phyloP scores from a whole-genome alignment of 1,284 basidiomycete species.

The Boletus holoroseus region DNA sequence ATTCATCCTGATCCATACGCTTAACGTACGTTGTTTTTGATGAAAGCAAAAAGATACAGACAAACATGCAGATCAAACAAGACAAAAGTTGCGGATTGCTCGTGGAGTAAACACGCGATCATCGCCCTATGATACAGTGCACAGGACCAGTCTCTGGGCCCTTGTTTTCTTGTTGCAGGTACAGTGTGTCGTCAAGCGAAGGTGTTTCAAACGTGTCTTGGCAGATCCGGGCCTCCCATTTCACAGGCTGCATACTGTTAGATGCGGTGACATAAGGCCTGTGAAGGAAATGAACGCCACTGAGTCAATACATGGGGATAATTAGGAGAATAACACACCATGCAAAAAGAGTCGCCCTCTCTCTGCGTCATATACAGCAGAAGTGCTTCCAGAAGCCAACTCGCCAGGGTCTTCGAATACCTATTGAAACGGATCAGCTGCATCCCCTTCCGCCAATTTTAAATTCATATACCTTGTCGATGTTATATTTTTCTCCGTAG shows the following conservation, averaged over 20 bases:
- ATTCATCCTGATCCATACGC: neutral
- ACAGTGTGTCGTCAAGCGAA: neutral
- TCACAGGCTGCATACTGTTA: slow-evolving; percentile 31
- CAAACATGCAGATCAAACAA: slow-evolving; percentile 7
- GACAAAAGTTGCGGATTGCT: neutral
- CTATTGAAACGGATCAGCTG: slow-evolving; percentile 31
- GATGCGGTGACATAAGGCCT: slow-evolving; percentile 32
- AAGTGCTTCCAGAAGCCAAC: slow-evolving; percentile 49
- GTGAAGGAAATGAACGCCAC: slow-evolving; percentile 8
- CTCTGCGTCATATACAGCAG: slow-evolving; percentile 47
- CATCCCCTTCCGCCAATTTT: neutral
- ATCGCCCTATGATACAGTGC: neutral
- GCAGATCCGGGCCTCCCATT: neutral
- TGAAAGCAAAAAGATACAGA: neutral
- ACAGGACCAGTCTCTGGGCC: neutral
- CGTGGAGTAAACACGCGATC: neutral
- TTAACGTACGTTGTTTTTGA: neutral
- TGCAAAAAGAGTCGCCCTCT: slow-evolving; percentile 50
- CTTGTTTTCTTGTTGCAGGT: neutral
- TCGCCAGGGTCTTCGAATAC: slow-evolving; percentile 61
- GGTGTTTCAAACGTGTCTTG: slow-evolving; percentile 4
- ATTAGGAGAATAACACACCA: slow-evolving; percentile 35
- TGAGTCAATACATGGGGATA: slow-evolving; percentile 4
- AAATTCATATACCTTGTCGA: slow-evolving; percentile 47
- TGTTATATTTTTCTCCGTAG: slow-evolving; percentile 58